Base-by-base conservation (phyloP, 306 rosid genomes). In the Vicia sativa region DNA sequence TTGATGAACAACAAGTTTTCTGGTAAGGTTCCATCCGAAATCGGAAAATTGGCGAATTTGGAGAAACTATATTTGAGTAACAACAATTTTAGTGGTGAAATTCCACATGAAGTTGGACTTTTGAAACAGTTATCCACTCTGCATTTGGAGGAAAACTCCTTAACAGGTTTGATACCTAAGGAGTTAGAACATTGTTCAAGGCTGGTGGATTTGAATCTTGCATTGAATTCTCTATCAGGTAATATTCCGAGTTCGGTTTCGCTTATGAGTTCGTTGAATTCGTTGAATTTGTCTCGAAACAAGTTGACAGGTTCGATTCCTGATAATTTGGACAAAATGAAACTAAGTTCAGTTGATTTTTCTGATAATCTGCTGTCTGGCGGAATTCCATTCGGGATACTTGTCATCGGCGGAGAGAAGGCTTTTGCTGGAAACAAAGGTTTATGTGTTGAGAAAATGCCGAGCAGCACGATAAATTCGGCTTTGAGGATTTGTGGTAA, bases 201-300 rank as follows among this genome's bases (percentile, higher is more conserved):
- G 77, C 68, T 95, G 43, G 96, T 83, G 53, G 97, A 95, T 77
- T 61, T 95, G 81, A 88, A 87, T 81, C 85, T 95, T 74, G 96
- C 95, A 61, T 48, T 63, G 75, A 95, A 95, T 82, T 77, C 87
- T 59, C 71, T 95, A 53, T 82, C 81, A 11, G 92, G 95, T 38
- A 74, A 54, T 35, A 84, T 95, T 65, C 99, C 99, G 3, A 43
- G 9, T 43, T 77, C 95, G 7, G 25, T 95, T 82, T 87, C 96
- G 23, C 78, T 74, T 3, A 82, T 95, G 80, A 73, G 81, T 78
- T 78, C 97, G 41, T 77, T 95, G 87, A 90, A 95, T 82, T 85
- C 95, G 25, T 81, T 95, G 9, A 85, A 95, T 78, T 55, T 95
- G 42, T 90, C 99, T 6, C 23, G 78, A 62, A 95, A 95, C 77